Evolutionary conservation across 176 grass and related monocot species (phyloP).

Genomic region (Oryza glumipatula): DNA sequence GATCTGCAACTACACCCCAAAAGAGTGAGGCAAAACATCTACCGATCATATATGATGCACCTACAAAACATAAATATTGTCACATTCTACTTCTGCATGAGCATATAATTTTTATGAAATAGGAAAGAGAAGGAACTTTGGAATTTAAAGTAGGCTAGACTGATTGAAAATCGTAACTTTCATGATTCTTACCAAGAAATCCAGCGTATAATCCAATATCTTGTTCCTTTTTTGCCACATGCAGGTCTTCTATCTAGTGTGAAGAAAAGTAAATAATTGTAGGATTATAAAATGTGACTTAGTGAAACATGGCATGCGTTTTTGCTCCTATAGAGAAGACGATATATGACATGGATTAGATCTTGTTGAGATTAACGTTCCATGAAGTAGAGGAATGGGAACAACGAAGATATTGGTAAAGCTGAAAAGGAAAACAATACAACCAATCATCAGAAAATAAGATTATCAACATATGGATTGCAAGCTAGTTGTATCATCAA

Average conservation of each 20-base stretch:
- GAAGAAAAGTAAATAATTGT: background rate
- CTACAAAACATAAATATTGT: conserved; percentile 29
- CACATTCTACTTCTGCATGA: too few relatives aligned
- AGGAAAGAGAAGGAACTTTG: background rate
- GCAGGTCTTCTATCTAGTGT: conserved; percentile 65
- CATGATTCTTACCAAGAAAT: conserved; percentile 59
- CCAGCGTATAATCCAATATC: conserved; percentile 89
- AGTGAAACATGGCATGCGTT: background rate
- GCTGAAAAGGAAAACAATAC: conserved; percentile 47
- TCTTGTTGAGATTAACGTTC: conserved; percentile 36
- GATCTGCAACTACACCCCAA: conserved; percentile 73
- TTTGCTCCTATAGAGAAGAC: too few relatives aligned
- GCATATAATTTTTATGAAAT: too few relatives aligned
- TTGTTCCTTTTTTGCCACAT: conserved; percentile 71
- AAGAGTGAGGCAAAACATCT: conserved; percentile 63
- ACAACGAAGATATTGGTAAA: conserved; percentile 65
- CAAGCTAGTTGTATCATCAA: too few relatives aligned
- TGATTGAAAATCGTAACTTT: background rate
- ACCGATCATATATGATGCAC: conserved; percentile 78
- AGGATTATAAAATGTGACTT: background rate
- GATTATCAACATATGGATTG: background rate
- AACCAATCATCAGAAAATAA: background rate
- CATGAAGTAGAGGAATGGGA: conserved; percentile 88
- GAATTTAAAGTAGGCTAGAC: background rate
- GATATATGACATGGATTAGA: background rate